Evolutionary conservation across 768 basidiomycete genomes (phyloP), one percentile per base, ranked within the genome.

Genomic region (Leccinum sublutescens): DNA sequence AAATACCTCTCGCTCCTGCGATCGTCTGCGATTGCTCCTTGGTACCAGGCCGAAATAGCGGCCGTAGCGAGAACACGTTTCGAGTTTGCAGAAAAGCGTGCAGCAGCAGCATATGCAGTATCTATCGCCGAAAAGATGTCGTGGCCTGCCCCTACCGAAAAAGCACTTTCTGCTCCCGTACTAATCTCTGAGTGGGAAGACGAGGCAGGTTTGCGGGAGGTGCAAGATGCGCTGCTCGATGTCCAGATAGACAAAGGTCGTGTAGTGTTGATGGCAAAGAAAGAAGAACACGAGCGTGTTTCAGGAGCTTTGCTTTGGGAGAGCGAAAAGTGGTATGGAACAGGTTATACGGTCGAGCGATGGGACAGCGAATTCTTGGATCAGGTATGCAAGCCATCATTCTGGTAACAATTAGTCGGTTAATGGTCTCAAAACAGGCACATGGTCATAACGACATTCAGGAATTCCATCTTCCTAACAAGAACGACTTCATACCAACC

Each of bases 311-410:
- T 79, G 17, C 72, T 75, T 38, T 94, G 92, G 92, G 68, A 82
- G 63, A 84, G 81, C 48, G 97, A 98, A 74, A 87, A 88, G 47
- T 94, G 93, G 85, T 99, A 99, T 73, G 93, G 89, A 5, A 98
- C 97, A 2, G 81, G 85, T 61, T 98, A 95, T 73, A 78, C 78
- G 36, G 84, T 95, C n/a, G 82, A 91, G 64, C 79, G 77, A 54
- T 84, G 90, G 70, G 83, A 87, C 53, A 74, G 80, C 31, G 78
- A 82, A 25, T 87, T 95, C 66, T 62, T 90, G 38, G 71, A 77
- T 66, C 71, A 82, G 79, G 85, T 83, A 59, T 55, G 72, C 55
- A 23, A 43, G 14, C 27, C 36, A 29, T 15, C 11, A 36, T 57
- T 52, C 23, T 33, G 17, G 23, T 21, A 17, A 47, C 11, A 7